Evolutionary conservation across 1,139 yeast genomes (phyloP), one percentile per base, ranked within the genome.

Genomic region (Arxiozyma telluris): DNA sequence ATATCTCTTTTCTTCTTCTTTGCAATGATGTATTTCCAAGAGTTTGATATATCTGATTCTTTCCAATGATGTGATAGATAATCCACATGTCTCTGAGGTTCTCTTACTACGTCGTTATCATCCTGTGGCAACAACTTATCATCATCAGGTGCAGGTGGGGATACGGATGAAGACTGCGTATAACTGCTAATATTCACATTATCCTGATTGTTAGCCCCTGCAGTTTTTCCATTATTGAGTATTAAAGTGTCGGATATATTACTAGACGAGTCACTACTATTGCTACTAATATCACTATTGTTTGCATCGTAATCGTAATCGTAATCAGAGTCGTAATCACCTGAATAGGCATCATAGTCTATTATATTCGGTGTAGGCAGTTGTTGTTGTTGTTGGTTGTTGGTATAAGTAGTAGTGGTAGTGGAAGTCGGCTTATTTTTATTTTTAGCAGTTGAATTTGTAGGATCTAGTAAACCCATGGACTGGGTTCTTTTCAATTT

Each of bases 21-120:
- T 59, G 83, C 74, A 49, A 89, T 91, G 57, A 93, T 87, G 68
- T 93, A 93, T 59, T 96, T 78, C 98, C 98, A 93, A 43, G 96
- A 88, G 61, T 87, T 87, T 17, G 96, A 87, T 44, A 93, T 88
- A 68, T 93, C 98, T 5, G 83, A 75, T 60, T 91, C 98, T 64
- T 89, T 89, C 98, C 98, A 93, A 67, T 93, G 80, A 67, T 93
- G 96, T 5, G 96, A 87, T 48, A 93, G 76, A 69, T 93, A 93
- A 72, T 93, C 98, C 18, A 93, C 98, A 66, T 91, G 97, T 52
- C 84, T 79, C 50, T 86, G 80, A 6, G 98, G 97, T 64, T 87
- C 95, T 59, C 81, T 80, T 53, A 80, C 80, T 43, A 91, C 77
- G 63, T 87, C 95, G 34, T 83, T 81, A 71, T 93, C 98, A 70